phyloP scores from a whole-genome alignment of 1,284 basidiomycete genomes.

The Tilletia indica region DNA sequence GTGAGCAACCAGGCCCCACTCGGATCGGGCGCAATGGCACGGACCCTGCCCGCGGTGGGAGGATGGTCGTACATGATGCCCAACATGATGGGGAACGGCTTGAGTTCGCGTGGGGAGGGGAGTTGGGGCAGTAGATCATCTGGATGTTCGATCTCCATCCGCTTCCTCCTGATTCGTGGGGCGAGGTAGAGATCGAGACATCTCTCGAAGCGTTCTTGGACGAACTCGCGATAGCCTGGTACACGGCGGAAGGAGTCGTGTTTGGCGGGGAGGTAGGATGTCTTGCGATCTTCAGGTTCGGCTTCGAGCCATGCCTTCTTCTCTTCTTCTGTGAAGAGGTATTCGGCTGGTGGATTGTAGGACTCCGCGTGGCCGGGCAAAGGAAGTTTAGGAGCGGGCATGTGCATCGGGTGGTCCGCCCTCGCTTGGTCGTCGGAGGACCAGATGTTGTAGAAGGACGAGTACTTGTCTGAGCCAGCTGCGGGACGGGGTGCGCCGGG shows the following conservation, averaged over 20 bases:
- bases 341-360: slow-evolving; percentile 97
- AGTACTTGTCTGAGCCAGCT: slow-evolving; percentile 64
- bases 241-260: slow-evolving; percentile 81
- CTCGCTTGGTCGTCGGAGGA: slow-evolving; percentile 60
- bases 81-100: slow-evolving; percentile 88
- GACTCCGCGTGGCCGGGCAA: slow-evolving; percentile 91
- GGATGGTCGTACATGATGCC: slow-evolving; percentile 73
- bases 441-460: slow-evolving; percentile 85
- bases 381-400: slow-evolving; percentile 86
- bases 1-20: slow-evolving; percentile 87
- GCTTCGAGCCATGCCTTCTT: slow-evolving; percentile 77
- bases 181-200: slow-evolving; percentile 97
- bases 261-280: slow-evolving; percentile 85
- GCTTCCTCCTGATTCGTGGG: slow-evolving; percentile 68
- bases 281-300: slow-evolving; percentile 87
- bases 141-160: slow-evolving; percentile 61
- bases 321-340: slow-evolving; percentile 86
- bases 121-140: slow-evolving; percentile 88
- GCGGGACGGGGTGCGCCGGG: slow-evolving; percentile 70
- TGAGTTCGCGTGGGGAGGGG: slow-evolving; percentile 86
- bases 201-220: slow-evolving; percentile 89
- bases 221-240: slow-evolving; percentile 85
- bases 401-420: slow-evolving; percentile 65
- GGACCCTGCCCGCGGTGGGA: slow-evolving; percentile 64
- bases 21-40: slow-evolving; percentile 78